A percentile compares a stretch with the other conserved stretches of the same genome.
Conservation (phyloP, 352 stramenopile species). For the Plasmopara viticola region DNA sequence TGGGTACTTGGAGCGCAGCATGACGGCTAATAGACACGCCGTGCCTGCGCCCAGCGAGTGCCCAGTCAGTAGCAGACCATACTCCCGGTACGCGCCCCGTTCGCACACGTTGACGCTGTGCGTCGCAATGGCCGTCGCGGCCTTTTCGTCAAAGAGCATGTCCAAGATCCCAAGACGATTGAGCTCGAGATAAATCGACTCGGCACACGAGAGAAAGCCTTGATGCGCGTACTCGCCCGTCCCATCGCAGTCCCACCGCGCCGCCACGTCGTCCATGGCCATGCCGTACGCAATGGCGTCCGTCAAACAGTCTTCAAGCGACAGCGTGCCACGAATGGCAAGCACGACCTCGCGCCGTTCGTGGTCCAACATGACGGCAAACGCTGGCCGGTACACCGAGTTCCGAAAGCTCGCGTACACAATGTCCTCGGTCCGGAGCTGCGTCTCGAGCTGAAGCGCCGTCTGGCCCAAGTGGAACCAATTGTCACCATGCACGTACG, state of each 20-base stretch:
- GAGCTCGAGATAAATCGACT: conserved; percentile 69
- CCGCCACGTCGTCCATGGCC: conserved; percentile 57
- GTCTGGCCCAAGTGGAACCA: conserved; percentile 75
- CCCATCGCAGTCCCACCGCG: conserved; percentile 65
- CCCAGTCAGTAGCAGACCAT: conserved; percentile 69
- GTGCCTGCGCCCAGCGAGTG: conserved; percentile 78
- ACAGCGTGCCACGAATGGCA: conserved; percentile 78
- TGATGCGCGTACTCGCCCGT: conserved; percentile 72
- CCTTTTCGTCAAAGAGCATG: conserved; percentile 78
- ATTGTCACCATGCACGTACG: conserved; percentile 82
- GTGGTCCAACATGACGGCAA: conserved; percentile 78
- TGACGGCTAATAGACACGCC: conserved; percentile 65
- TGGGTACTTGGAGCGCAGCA: conserved; percentile 73
- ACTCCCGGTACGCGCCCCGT: conserved; percentile 55
- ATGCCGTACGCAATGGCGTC: conserved; percentile 82
- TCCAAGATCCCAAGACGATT: conserved; percentile 65
- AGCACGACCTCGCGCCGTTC: conserved; percentile 65
- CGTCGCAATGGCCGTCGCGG: conserved; percentile 34
- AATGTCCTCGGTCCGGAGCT: conserved; percentile 55
- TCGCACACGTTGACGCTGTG: conserved; percentile 58
- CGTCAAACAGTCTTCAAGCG: conserved; percentile 82
- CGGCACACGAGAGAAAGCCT: conserved; percentile 72
- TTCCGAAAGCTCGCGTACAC: conserved; percentile 80
- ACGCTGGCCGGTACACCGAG: conserved; percentile 73
- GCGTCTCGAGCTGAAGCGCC: conserved; percentile 76